These are phyloP conservation scores for Physcomitrellopsis africana DNA, from an alignment of 225 moss, liverwort and hornwort genomes.

Conservation along the genomic window DNA sequence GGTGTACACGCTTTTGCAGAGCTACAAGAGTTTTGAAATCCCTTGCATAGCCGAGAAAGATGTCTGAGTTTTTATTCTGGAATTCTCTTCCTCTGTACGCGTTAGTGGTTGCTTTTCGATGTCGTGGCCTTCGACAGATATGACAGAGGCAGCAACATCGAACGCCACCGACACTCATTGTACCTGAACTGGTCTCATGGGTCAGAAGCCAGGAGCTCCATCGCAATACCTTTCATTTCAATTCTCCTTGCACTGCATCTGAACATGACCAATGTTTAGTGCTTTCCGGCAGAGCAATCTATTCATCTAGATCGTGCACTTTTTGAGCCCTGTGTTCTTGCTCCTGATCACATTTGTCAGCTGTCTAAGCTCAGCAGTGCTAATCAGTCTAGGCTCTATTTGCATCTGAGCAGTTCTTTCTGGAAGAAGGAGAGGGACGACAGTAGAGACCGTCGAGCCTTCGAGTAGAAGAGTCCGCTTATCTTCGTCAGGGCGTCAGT, in stretches of 20 bases:
- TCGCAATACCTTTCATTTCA: constrained; percentile 1
- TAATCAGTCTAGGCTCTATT: constrained; percentile 19
- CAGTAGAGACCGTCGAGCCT: not conserved
- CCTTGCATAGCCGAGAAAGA: not conserved
- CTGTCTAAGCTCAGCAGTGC: not conserved
- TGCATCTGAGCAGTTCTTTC: constrained; percentile 19
- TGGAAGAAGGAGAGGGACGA: constrained; percentile 10
- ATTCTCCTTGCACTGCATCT: constrained; percentile 12
- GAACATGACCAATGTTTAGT: constrained; percentile 6
- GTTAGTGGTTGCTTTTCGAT: constrained; percentile 8
- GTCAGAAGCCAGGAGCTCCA: not conserved
- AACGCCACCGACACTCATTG: constrained; percentile 27
- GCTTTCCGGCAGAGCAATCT: not conserved
- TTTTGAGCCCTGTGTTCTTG: not conserved
- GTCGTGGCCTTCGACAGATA: constrained; percentile 12
- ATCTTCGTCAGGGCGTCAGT: not conserved
- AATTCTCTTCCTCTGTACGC: constrained; percentile 16
- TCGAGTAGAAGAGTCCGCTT: not conserved
- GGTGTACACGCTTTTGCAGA: not conserved
- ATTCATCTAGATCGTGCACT: too few species aligned
- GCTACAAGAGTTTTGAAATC: too few species aligned
- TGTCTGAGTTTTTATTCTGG: constrained; percentile 1
- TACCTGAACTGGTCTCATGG: not conserved
- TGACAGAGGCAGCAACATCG: constrained; percentile 23
- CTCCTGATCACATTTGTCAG: constrained; percentile 19